phyloP scores from a whole-genome alignment of 805 yeast genomes.

The Kodamaea nitidulidarum region DNA sequence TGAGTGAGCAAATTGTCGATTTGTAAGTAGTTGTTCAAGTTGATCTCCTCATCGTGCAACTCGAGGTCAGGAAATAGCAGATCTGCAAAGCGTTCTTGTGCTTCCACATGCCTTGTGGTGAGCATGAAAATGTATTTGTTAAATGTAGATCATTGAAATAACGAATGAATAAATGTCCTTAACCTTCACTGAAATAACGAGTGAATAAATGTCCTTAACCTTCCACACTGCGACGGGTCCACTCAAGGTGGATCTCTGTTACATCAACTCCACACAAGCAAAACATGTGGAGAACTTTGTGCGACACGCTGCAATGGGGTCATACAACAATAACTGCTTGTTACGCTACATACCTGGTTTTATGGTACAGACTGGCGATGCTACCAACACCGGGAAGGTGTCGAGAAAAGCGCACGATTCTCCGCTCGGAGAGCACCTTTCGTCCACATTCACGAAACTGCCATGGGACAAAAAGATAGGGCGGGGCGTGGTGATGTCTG shows the following conservation, averaged over 20 bases:
- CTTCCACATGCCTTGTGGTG: slow-evolving; percentile 1
- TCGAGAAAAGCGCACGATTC: slow-evolving; percentile 11
- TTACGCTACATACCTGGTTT: slow-evolving; percentile 18
- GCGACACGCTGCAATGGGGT: slow-evolving; percentile 21
- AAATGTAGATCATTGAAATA: not conserved
- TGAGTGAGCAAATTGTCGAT: slow-evolving; percentile 26
- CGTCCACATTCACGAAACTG: not conserved
- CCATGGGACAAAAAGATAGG: not conserved
- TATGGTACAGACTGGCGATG: slow-evolving; percentile 22
- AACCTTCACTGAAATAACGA: not conserved
- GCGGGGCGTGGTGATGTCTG: slow-evolving; percentile 16
- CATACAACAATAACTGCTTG: slow-evolving; percentile 14
- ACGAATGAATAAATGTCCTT: not conserved
- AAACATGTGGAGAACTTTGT: slow-evolving; percentile 18
- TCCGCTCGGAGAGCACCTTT: slow-evolving; percentile 3
- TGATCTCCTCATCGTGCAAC: slow-evolving; percentile 10
- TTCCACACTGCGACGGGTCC: slow-evolving; percentile 17
- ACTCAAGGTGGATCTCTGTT: slow-evolving; percentile 14
- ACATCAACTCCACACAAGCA: slow-evolving; percentile 8
- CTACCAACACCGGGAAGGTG: slow-evolving; percentile 15
- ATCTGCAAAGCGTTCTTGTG: slow-evolving; percentile 19
- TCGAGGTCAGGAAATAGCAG: slow-evolving; percentile 21
- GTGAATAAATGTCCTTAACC: slow-evolving; percentile 11
- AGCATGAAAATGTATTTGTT: not conserved
- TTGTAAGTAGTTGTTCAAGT: slow-evolving; percentile 25